Conservation (phyloP, 495 filamentous ascomycete species). For the Bathelium albidoporum region DNA sequence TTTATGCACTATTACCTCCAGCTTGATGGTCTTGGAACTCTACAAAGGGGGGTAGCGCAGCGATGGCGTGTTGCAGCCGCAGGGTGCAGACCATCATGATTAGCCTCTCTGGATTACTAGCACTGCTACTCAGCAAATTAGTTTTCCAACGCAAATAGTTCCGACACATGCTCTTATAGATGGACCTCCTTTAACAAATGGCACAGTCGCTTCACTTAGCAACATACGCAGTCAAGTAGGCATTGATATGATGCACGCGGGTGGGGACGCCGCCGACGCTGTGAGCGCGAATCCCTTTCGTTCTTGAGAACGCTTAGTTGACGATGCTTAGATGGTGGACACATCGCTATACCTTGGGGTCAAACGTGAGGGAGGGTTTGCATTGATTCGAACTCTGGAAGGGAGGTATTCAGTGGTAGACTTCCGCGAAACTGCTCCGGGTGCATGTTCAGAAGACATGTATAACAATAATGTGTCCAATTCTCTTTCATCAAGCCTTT, state of each 20-base stretch:
- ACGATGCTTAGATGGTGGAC: slow-evolving; percentile 52
- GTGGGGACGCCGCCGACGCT: slow-evolving; percentile 29
- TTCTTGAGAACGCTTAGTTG: no score
- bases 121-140: no score
- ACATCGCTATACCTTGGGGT: slow-evolving; percentile 52
- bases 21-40: no score
- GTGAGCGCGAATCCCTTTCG: slow-evolving; percentile 33
- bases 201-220: slow-evolving; percentile 75
- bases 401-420: slow-evolving; percentile 65
- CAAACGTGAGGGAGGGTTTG: slow-evolving; percentile 84
- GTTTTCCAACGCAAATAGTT: no score
- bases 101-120: no score
- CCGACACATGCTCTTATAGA: no score
- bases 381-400: slow-evolving; percentile 51
- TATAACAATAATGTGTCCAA: slow-evolving; percentile 60
- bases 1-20: no score
- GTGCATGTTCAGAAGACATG: slow-evolving; percentile 69
- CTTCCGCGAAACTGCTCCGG: slow-evolving; percentile 78
- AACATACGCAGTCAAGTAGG: slow-evolving; percentile 67
- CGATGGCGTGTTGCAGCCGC: no score
- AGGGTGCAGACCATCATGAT: no score
- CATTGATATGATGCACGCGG: slow-evolving; percentile 49
- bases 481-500: no score
- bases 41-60: no score
- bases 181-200: no score